Evolutionary conservation across 2,329 filamentous ascomycete genomes (phyloP), one percentile per base, ranked within the genome.

Genomic region (Chaetomium sp.): DNA sequence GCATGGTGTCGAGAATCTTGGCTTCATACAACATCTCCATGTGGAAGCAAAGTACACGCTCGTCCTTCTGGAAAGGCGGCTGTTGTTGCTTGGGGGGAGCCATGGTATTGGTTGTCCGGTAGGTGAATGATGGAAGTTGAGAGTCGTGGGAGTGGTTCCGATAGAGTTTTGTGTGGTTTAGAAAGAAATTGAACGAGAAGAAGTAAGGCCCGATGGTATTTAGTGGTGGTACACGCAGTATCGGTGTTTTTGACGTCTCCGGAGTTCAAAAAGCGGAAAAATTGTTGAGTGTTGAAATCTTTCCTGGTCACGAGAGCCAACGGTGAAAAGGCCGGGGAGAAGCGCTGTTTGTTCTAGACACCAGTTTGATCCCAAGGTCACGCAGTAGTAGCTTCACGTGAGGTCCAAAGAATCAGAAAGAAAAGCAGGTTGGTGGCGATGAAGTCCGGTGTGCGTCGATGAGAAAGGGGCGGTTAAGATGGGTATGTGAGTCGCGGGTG

Each of bases 21-120:
- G 94, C 94, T 73, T 99, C 94, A 69, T 99, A 99, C 51, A 99
- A 84, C 74, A 97, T 85, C 68, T 97, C 91, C 74, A 92, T 89
- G 71, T 99, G 94, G 69, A 97, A 97, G 76, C 94, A 99, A 36
- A 97, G 84, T 40, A 95, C 91, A 69, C 88, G 90, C 77, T 99
- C 94, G 69, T 97, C 91, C 79, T 91, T 91, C 67, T 71, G 74
- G 68, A 77, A 80, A 49, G 77, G 76, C 52, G 79, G 74, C 62
- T 68, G 68, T 61, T 75, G 51, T 41, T 69, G 68, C 62, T 76
- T 74, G 9, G 68, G 67, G 4, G 72, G 71, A 27, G 71, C 69
- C 72, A 74, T 74, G 42, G 37, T 61, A 58, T 43, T 5, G 44
- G 33, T 14, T 41, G 27, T 12, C 10, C 33, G 32, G 11, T 19